Evolutionary conservation across 805 yeast genomes (phyloP).

Genomic region (Brettanomyces nanus): DNA sequence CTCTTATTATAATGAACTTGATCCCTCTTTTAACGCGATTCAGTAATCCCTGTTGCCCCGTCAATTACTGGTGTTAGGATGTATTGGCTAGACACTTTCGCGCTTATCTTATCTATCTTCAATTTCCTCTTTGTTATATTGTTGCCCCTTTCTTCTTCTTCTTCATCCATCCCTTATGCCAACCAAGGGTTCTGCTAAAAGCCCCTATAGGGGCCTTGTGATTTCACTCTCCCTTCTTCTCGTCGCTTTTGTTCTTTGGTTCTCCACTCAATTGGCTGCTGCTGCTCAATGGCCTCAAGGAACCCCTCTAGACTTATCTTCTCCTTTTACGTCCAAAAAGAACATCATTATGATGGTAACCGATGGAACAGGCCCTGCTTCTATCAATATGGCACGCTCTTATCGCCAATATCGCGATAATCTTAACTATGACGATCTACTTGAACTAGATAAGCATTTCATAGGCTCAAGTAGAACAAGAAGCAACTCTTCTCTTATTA

Average conservation of each 20-base stretch:
- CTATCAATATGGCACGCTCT: slow-evolving; percentile 70
- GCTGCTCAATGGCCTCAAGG: not conserved
- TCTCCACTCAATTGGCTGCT: not conserved
- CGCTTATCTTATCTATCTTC: too few relatives aligned
- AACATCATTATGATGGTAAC: slow-evolving; percentile 84
- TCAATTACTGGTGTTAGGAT: too few relatives aligned
- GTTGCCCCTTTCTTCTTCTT: too few relatives aligned
- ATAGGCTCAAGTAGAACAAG: slow-evolving; percentile 83
- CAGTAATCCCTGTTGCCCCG: too few relatives aligned
- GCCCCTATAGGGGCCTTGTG: too few relatives aligned
- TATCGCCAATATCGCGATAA: slow-evolving; percentile 56
- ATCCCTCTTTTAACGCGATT: too few relatives aligned
- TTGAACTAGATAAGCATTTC: slow-evolving; percentile 58
- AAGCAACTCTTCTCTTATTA: slow-evolving; percentile 66
- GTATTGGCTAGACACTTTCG: too few relatives aligned
- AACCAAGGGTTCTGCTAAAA: too few relatives aligned
- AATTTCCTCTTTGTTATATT: too few relatives aligned
- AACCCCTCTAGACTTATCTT: not conserved
- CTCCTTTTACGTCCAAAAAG: slow-evolving; percentile 33
- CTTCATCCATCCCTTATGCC: too few relatives aligned
- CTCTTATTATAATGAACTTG: too few relatives aligned
- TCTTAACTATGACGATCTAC: slow-evolving; percentile 45
- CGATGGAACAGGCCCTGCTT: slow-evolving; percentile 95
- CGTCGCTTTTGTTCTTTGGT: not conserved
- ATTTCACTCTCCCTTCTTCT: too few relatives aligned